A percentile compares a stretch with the other conserved stretches of the same genome.
These are phyloP conservation scores for Eutrema japonicum DNA, from an alignment of 345 rosid species.

Conservation along the genomic window DNA sequence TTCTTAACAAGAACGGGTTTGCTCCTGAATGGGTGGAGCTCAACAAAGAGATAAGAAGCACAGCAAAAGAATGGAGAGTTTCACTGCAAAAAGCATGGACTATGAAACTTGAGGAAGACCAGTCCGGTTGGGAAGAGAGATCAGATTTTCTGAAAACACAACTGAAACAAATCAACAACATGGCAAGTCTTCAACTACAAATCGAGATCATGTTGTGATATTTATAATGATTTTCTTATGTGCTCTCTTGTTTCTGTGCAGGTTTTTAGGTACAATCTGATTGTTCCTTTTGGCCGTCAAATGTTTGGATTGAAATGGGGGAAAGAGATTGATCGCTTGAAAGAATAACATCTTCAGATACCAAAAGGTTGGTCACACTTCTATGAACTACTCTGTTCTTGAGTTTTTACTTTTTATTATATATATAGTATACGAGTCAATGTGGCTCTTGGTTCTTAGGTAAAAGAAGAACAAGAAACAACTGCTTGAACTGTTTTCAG, in stretches of 20 bases:
- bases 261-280: conserved; percentile 85
- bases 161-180: conserved; percentile 68
- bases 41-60: conserved; percentile 76
- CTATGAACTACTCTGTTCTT: conserved; percentile 25
- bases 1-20: conserved; percentile 78
- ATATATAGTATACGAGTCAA: conserved; percentile 31
- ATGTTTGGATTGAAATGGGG: conserved; percentile 91
- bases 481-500: not conserved
- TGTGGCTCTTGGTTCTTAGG: conserved; percentile 21
- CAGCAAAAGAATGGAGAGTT: conserved; percentile 65
- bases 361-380: conserved; percentile 35
- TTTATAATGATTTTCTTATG: not conserved
- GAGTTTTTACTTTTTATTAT: conserved; percentile 8
- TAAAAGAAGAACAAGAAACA: conserved; percentile 22
- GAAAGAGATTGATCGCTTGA: conserved; percentile 69
- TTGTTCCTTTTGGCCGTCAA: conserved; percentile 88
- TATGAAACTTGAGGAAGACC: conserved; percentile 52
- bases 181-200: conserved; percentile 50
- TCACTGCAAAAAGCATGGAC: conserved; percentile 80
- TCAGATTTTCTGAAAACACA: conserved; percentile 56
- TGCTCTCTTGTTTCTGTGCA: conserved; percentile 36
- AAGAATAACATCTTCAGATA: conserved; percentile 44
- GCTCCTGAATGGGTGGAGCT: conserved; percentile 97
- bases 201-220: conserved; percentile 1
- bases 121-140: conserved; percentile 56